A percentile compares a stretch with the other conserved stretches of the same genome.
These are phyloP conservation scores for Kodamaea suecica DNA, from an alignment of 1,139 yeast species.

Conservation along the genomic window DNA sequence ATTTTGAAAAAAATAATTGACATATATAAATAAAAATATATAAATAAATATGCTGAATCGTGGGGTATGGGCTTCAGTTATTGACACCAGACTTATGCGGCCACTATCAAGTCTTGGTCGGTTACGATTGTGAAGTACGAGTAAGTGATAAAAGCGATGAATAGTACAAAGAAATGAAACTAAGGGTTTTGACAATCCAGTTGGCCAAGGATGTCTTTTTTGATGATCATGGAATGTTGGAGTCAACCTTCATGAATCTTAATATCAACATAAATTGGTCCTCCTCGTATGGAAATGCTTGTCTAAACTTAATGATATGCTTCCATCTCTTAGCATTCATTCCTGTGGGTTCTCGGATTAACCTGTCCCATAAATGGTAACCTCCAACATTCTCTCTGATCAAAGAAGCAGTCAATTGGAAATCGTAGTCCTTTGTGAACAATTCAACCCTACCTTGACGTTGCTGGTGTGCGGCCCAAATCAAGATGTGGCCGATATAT, in stretches of 20 bases:
- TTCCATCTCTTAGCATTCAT: constrained; percentile 48
- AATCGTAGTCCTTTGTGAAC: constrained; percentile 21
- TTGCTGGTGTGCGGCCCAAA: constrained; percentile 38
- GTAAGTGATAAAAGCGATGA: neutral
- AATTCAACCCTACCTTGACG: constrained; percentile 17
- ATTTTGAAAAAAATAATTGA: too few relatives aligned
- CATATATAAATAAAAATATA: too few relatives aligned
- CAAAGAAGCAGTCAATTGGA: constrained; percentile 17
- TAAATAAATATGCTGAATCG: too few relatives aligned
- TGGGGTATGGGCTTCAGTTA: too few relatives aligned
- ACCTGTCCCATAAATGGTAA: constrained; percentile 43
- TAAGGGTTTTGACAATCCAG: neutral
- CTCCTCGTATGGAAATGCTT: constrained; percentile 38
- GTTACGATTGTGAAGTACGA: too few relatives aligned
- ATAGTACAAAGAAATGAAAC: neutral
- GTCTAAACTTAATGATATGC: constrained; percentile 41
- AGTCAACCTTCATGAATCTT: constrained; percentile 33
- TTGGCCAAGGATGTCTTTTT: too few relatives aligned
- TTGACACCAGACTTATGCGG: too few relatives aligned
- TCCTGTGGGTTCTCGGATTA: constrained; percentile 31
- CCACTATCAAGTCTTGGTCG: too few relatives aligned
- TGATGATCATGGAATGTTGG: constrained; percentile 11
- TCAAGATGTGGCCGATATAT: constrained; percentile 40
- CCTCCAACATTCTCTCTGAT: constrained; percentile 39
- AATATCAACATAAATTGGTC: constrained; percentile 43